A percentile compares a stretch with the other conserved stretches of the same genome.
Evolutionary conservation across 208 protist genomes (phyloP).

Genomic region (Leishmania tarentolae): DNA sequence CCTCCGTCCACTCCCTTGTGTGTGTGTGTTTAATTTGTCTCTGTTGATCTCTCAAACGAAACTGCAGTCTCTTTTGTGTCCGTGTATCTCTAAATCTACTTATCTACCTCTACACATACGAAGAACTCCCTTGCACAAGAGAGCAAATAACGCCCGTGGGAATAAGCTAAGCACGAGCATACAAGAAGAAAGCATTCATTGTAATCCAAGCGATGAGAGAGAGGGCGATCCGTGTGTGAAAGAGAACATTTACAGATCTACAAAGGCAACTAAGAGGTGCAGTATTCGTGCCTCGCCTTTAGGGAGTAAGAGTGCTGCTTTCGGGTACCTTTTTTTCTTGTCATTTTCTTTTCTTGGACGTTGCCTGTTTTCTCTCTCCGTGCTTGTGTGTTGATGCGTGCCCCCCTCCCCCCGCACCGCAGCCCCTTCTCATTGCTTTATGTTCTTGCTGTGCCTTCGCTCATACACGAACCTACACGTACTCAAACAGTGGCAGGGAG

Average conservation of each 20-base stretch:
- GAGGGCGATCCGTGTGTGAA: not conserved
- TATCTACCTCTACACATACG: too few species aligned
- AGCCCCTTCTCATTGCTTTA: not conserved
- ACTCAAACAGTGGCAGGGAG: not conserved
- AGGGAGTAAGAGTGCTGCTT: not conserved
- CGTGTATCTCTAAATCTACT: too few species aligned
- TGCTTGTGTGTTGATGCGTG: not conserved
- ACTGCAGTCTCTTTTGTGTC: not conserved
- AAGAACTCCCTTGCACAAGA: not conserved
- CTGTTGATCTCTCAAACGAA: not conserved
- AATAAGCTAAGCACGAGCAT: not conserved
- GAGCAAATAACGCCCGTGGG: too few species aligned
- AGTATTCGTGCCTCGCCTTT: not conserved
- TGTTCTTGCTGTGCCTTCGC: not conserved
- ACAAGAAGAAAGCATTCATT: not conserved
- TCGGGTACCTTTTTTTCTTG: not conserved
- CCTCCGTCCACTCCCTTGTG: too few species aligned
- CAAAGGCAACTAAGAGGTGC: not conserved
- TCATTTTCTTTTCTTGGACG: not conserved
- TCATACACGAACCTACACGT: not conserved
- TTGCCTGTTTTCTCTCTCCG: not conserved
- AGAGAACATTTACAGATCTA: not conserved
- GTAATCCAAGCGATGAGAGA: not conserved
- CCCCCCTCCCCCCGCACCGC: not conserved
- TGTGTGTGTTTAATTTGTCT: too few species aligned